Evolutionary conservation across 805 yeast species (phyloP), one percentile per base, ranked within the genome.

Genomic region (Spathaspora sp.): DNA sequence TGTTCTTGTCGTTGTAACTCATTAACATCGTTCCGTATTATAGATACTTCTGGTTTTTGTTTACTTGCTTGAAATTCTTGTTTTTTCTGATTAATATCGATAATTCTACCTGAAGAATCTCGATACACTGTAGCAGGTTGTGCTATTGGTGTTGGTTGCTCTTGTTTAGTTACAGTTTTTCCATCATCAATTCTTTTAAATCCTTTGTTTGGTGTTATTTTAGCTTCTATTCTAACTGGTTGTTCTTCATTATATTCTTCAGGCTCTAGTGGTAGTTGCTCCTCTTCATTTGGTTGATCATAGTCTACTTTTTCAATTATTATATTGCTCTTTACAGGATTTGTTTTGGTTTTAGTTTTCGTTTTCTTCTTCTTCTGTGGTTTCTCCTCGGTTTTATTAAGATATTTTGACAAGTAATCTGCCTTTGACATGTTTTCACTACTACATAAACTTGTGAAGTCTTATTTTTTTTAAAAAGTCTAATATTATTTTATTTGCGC

Each of bases 91-190:
- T 67, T 62, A 47, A 78, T 63, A 55, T 81, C 78, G 2, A 85
- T 68, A 18, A 70, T 72, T 31, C 79, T 68, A 16, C 96, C 96
- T 1, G 75, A 61, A 2, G 78, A 68, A 60, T 87, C 93, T 72
- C 94, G 77, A 58, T 78, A 79, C 0, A 82, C 70, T 0, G 87
- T 82, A 42, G 67, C 63, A 40, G 48, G 57, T 26, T 48, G 51
- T 29, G 18, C 17, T 19, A 2, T 17, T 35, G 18, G 23, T 26
- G 6, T 5, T 42, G 14, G n/a, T 16, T 40, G 44, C 29, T 42
- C 17, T 3, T 40, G 17, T 9, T 35, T 35, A 11, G 17, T 35
- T 19, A 42, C 44, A 14, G 44, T 42, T 16, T 42, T 40, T 7
- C 69, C 67, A 49, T 58, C 60, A 49, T 73, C 77, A 29, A 73